Evolutionary conservation across 73 alveolate species (phyloP).

Genomic region (Urostyla sp.): DNA sequence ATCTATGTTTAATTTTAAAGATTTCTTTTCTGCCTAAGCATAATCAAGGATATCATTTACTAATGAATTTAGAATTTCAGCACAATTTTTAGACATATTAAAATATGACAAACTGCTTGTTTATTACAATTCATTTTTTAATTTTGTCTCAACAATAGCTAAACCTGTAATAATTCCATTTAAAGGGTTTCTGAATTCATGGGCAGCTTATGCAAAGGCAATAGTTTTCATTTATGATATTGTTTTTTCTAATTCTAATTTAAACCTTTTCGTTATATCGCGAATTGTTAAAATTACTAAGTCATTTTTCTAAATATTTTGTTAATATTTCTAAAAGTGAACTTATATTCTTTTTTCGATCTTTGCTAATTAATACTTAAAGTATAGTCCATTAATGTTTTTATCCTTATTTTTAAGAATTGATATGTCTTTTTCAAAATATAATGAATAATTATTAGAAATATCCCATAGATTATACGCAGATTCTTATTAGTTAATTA

Average conservation of each 20-base stretch:
- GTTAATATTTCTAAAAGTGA: conserved; percentile 3
- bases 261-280: no score
- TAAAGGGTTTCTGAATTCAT: conserved; percentile 63
- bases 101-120: no score
- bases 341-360: background rate
- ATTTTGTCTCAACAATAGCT: background rate
- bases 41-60: conserved; percentile 61
- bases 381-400: background rate
- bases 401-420: background rate
- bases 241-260: background rate
- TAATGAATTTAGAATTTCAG: conserved; percentile 34
- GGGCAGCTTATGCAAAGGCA: conserved; percentile 51
- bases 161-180: conserved; percentile 57
- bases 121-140: background rate
- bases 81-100: conserved; percentile 35
- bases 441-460: no score
- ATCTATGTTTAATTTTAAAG: background rate
- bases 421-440: no score
- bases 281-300: no score
- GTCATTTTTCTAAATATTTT: conserved; percentile 36
- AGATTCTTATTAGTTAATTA: background rate
- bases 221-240: conserved; percentile 25
- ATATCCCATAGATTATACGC: background rate
- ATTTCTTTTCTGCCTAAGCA: conserved; percentile 36
- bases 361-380: background rate